These are phyloP conservation scores for Diplogelasinospora grovesii DNA, from an alignment of 495 filamentous ascomycete genomes.

Conservation along the genomic window DNA sequence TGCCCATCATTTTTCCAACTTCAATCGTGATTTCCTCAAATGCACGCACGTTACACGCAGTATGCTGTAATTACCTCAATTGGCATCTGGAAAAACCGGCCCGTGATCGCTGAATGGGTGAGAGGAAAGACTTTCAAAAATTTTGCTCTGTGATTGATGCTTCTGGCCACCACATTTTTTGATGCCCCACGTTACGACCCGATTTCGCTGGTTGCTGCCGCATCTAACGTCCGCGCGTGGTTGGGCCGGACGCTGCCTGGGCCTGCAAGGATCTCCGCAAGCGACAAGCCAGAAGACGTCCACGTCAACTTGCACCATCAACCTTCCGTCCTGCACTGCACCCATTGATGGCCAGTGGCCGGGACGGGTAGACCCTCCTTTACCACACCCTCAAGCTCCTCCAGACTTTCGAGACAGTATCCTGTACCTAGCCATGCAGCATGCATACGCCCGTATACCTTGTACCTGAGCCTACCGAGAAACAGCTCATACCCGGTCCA, in stretches of 20 bases:
- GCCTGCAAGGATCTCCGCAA: slow-evolving; percentile 22
- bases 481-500: slow-evolving; percentile 8
- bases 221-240: slow-evolving; percentile 7
- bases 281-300: slow-evolving; percentile 33
- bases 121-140: background rate
- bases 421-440: background rate
- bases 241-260: slow-evolving; percentile 12
- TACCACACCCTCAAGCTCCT: background rate
- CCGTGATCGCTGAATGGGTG: background rate
- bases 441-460: background rate
- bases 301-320: slow-evolving; percentile 32
- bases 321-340: slow-evolving; percentile 13
- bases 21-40: no score
- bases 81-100: background rate
- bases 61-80: no score
- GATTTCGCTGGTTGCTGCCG: slow-evolving; percentile 9
- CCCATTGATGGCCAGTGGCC: slow-evolving; percentile 6
- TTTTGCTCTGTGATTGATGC: slow-evolving; percentile 7
- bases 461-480: slow-evolving; percentile 5
- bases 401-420: background rate
- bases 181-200: slow-evolving; percentile 15
- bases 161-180: slow-evolving; percentile 1
- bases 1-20: background rate
- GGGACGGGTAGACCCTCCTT: slow-evolving; percentile 16
- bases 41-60: no score